Evolutionary conservation across 306 rosid genomes (phyloP).

Genomic region (Aeschynomene evenia): DNA sequence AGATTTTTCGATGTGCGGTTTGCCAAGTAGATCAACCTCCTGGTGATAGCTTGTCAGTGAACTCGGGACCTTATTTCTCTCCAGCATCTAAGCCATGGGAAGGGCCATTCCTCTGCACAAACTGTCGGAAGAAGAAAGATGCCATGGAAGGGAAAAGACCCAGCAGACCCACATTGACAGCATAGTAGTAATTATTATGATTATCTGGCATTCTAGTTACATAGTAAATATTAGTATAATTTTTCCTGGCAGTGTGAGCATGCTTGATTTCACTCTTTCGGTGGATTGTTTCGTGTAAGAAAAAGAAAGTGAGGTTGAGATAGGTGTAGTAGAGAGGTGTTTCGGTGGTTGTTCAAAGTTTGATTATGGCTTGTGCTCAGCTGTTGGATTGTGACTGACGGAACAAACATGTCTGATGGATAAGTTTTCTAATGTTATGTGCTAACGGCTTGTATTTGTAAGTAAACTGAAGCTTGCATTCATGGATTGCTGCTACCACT

Average conservation of each 20-base stretch:
- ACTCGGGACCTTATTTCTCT: conserved; percentile 78
- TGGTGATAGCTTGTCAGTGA: conserved; percentile 67
- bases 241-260: conserved; percentile 83
- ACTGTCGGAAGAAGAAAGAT: conserved; percentile 83
- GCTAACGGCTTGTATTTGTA: conserved; percentile 70
- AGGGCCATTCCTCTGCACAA: conserved; percentile 89
- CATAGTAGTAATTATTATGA: no score
- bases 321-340: conserved; percentile 48
- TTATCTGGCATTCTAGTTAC: conserved; percentile 41
- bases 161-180: conserved; percentile 54
- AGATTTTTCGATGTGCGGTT: conserved; percentile 86
- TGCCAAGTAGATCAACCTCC: conserved; percentile 95
- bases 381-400: conserved; percentile 76
- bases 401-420: conserved; percentile 48
- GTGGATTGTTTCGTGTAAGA: conserved; percentile 58
- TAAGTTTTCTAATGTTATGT: conserved; percentile 46
- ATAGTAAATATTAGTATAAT: conserved; percentile 51
- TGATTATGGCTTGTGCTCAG: conserved; percentile 73
- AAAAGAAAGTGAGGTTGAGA: conserved; percentile 78
- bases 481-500: conserved; percentile 8
- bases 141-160: conserved; percentile 98
- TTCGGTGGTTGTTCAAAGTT: conserved; percentile 48
- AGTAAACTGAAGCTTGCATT: conserved; percentile 47
- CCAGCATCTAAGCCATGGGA: conserved; percentile 91
- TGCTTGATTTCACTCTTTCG: conserved; percentile 45